Conservation (phyloP, 129 eudicot genomes). For the Artemisia tridentata region DNA sequence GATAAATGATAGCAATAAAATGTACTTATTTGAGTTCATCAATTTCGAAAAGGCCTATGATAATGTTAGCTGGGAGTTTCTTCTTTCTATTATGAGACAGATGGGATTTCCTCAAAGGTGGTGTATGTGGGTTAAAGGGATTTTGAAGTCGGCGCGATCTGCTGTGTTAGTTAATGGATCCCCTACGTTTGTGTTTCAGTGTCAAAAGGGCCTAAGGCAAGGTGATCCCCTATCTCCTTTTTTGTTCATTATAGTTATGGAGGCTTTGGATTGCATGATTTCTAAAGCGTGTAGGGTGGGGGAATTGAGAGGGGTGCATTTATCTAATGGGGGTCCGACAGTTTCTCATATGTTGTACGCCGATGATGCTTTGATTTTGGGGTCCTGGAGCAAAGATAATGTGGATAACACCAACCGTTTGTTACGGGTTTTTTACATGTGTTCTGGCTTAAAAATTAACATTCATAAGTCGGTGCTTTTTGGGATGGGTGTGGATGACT, state of each 20-base stretch:
- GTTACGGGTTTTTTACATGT: not conserved
- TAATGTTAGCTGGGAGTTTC: too few species aligned
- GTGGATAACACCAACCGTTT: not conserved
- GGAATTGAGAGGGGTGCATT: not conserved
- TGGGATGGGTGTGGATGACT: not conserved
- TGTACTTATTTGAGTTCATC: too few species aligned
- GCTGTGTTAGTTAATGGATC: not conserved
- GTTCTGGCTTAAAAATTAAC: not conserved
- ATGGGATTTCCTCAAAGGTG: not conserved
- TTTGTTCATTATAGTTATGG: not conserved
- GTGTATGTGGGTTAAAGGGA: not conserved
- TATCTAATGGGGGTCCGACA: not conserved
- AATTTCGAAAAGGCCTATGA: too few species aligned
- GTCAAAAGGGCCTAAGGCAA: not conserved
- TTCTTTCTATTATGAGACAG: not conserved
- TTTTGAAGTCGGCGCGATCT: not conserved
- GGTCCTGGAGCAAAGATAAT: not conserved
- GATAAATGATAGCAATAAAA: too few species aligned
- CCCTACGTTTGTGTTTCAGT: not conserved
- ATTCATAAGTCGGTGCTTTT: not conserved
- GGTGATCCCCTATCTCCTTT: conserved; percentile 1
- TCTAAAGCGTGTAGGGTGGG: not conserved
- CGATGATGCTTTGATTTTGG: not conserved
- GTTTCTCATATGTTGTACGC: not conserved
- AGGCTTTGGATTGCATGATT: not conserved